Evolutionary conservation across 1,284 basidiomycete species (phyloP).

Genomic region (Papiliotrema laurentii): DNA sequence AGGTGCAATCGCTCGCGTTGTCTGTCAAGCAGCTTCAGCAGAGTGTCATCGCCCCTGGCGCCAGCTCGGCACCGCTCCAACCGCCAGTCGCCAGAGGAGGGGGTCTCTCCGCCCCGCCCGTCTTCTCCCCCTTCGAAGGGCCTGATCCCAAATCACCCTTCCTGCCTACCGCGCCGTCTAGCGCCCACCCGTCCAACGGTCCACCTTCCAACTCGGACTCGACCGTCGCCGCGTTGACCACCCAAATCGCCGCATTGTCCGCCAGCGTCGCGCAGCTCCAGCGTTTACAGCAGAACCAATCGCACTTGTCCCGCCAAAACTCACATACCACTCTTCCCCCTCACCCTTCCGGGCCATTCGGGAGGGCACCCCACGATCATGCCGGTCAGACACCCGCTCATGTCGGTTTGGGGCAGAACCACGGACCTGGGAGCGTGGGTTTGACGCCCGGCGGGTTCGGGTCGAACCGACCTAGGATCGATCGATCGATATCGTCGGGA

Average conservation of each 20-base stretch:
- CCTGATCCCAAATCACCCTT: slow-evolving; percentile 15
- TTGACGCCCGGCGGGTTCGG: background rate
- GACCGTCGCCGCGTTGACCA: slow-evolving; percentile 62
- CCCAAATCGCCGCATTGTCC: slow-evolving; percentile 72
- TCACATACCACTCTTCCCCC: background rate
- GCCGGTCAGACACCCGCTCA: background rate
- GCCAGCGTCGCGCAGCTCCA: slow-evolving; percentile 76
- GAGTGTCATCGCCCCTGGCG: background rate
- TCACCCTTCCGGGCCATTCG: background rate
- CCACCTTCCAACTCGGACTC: slow-evolving; percentile 1
- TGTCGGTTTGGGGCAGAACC: background rate
- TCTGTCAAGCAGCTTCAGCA: slow-evolving; percentile 18
- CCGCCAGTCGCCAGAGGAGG: too few relatives aligned
- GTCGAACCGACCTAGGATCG: slow-evolving; percentile 15
- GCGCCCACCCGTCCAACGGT: too few relatives aligned
- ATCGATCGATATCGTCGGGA: slow-evolving; percentile 11
- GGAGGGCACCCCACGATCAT: background rate
- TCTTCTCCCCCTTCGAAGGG: slow-evolving; percentile 23
- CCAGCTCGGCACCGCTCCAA: background rate
- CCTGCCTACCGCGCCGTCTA: slow-evolving; percentile 5
- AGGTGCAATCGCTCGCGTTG: slow-evolving; percentile 29
- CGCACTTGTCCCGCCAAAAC: slow-evolving; percentile 10
- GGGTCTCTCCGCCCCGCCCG: too few relatives aligned
- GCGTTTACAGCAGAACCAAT: slow-evolving; percentile 25
- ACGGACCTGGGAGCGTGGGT: too few relatives aligned